A percentile compares a stretch with the other conserved stretches of the same genome.
Conservation (phyloP, 1,284 basidiomycete species). For the Ceratobasidium sp. region DNA sequence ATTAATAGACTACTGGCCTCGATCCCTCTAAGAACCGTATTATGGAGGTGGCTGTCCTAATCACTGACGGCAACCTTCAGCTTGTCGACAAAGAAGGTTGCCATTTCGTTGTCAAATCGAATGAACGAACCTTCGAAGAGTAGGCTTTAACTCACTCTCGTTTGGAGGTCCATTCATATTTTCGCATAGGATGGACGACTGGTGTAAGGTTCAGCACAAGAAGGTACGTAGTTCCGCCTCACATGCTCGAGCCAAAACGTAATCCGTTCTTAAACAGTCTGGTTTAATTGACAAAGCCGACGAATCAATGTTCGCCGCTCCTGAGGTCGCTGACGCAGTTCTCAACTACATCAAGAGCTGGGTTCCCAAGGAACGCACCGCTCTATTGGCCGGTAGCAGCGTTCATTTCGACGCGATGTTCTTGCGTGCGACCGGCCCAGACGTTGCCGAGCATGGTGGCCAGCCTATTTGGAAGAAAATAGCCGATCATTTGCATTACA, state of each 20-base stretch:
- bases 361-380: conserved; percentile 72
- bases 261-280: conserved; percentile 64
- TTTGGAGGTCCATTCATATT: background rate
- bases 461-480: conserved; percentile 11
- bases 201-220: conserved; percentile 82
- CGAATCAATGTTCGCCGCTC: conserved; percentile 69
- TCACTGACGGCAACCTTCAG: conserved; percentile 85
- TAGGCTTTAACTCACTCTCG: conserved; percentile 57
- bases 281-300: conserved; percentile 79
- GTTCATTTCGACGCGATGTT: conserved; percentile 69
- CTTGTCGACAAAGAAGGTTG: conserved; percentile 78
- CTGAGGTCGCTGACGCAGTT: conserved; percentile 69
- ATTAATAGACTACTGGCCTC: conserved; percentile 76
- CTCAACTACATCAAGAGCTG: conserved; percentile 81
- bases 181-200: conserved; percentile 74
- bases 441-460: conserved; percentile 61
- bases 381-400: conserved; percentile 83
- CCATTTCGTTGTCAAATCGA: conserved; percentile 76
- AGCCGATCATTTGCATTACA: conserved; percentile 29
- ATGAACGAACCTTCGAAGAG: conserved; percentile 72
- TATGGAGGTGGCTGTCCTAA: conserved; percentile 80
- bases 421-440: conserved; percentile 75
- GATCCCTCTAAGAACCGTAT: conserved; percentile 76
- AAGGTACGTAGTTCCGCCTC: conserved; percentile 62
- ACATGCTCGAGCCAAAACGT: background rate